These are phyloP conservation scores for Umbellularia californica DNA, from an alignment of 164 flowering plant species.

Conservation along the genomic window DNA sequence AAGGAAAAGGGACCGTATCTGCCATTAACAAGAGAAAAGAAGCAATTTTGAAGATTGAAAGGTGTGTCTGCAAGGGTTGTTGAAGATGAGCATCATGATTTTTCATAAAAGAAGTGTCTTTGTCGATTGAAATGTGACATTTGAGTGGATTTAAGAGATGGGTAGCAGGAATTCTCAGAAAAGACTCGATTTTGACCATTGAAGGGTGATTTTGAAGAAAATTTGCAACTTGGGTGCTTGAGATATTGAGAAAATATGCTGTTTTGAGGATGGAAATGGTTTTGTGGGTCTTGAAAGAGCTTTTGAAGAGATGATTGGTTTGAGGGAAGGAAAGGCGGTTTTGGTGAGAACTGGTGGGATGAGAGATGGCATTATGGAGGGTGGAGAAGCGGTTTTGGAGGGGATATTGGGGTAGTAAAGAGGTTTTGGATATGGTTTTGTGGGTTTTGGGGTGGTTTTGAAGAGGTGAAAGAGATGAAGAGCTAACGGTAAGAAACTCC, in stretches of 20 bases:
- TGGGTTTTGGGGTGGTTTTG: conserved; percentile 30
- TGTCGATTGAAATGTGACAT: not conserved
- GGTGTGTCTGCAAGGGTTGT: conserved; percentile 8
- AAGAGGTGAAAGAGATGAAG: conserved; percentile 34
- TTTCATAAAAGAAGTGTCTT: conserved; percentile 4
- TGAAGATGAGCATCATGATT: conserved; percentile 12
- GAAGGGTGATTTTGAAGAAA: conserved; percentile 2
- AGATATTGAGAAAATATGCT: not conserved
- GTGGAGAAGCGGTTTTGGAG: not conserved
- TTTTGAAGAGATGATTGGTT: not conserved
- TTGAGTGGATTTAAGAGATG: conserved; percentile 5
- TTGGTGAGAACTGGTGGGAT: conserved; percentile 5
- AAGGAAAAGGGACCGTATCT: conserved; percentile 32
- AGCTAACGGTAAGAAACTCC: conserved; percentile 45
- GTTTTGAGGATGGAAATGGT: not conserved
- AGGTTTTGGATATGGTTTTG: conserved; percentile 14
- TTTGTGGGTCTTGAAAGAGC: not conserved
- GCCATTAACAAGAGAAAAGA: conserved; percentile 24
- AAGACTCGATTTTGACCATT: not conserved
- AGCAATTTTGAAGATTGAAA: conserved; percentile 7
- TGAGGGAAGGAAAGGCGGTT: not conserved
- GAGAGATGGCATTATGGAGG: not conserved
- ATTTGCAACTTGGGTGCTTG: conserved; percentile 8
- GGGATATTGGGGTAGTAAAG: not conserved
- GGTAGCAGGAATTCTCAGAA: not conserved